phyloP scores from a whole-genome alignment of 768 basidiomycete species.

The Asterophora parasitica region DNA sequence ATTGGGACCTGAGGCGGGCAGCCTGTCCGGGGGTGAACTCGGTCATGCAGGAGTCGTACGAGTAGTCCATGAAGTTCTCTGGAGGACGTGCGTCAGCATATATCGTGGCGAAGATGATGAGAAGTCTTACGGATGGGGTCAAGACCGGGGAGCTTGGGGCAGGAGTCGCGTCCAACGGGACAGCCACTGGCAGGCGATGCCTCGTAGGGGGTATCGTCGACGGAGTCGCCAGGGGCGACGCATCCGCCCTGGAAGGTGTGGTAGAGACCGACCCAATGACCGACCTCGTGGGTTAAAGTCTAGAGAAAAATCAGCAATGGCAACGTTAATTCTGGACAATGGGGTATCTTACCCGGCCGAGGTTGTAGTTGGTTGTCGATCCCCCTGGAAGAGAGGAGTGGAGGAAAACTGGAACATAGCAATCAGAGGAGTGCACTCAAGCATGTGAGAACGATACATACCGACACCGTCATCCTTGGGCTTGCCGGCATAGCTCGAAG shows the following conservation, averaged over 20 bases:
- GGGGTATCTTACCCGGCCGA: constrained; percentile 21
- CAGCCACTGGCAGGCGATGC: constrained; percentile 35
- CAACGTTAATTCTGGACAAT: constrained; percentile 11
- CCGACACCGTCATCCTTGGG: constrained; percentile 44
- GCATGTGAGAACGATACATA: constrained; percentile 3
- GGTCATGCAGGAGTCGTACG: constrained; percentile 42
- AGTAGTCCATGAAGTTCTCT: constrained; percentile 48
- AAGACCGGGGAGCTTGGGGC: constrained; percentile 24
- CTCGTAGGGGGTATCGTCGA: constrained; percentile 41
- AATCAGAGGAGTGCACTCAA: background rate
- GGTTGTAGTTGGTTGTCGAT: constrained; percentile 33
- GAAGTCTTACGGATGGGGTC: constrained; percentile 30
- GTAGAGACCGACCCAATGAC: constrained; percentile 55
- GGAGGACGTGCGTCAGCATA: constrained; percentile 4
- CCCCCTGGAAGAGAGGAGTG: constrained; percentile 39
- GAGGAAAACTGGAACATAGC: constrained; percentile 18
- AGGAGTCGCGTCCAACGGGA: constrained; percentile 26
- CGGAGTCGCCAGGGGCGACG: constrained; percentile 30
- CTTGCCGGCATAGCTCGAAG: constrained; percentile 30
- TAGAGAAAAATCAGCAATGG: constrained; percentile 11
- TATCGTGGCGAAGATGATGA: background rate
- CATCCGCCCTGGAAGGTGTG: constrained; percentile 54
- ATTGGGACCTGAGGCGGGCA: constrained; percentile 31
- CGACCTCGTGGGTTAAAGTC: constrained; percentile 50
- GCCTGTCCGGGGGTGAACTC: constrained; percentile 38